phyloP scores from a whole-genome alignment of 2,329 filamentous ascomycete genomes.

The Pseudocercospora vitis region DNA sequence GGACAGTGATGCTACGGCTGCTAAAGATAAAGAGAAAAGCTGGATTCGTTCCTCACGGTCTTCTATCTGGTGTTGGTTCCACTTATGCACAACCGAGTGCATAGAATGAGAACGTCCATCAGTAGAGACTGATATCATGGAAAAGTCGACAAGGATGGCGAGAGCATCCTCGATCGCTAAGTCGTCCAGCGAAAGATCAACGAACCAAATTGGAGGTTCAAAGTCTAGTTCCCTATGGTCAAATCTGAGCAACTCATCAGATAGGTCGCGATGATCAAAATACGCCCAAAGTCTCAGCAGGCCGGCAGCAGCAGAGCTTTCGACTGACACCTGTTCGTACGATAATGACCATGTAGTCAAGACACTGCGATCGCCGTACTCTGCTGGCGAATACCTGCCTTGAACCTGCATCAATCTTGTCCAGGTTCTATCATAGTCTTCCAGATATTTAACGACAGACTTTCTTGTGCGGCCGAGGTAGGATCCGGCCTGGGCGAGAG shows the following conservation, averaged over 20 bases:
- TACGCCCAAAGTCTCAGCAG: conserved; percentile 26
- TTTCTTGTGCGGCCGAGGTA: conserved; percentile 6
- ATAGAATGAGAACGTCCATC: background rate
- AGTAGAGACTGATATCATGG: background rate
- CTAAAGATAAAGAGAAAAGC: background rate
- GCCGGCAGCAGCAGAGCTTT: conserved; percentile 27
- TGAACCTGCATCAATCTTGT: background rate
- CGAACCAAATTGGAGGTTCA: background rate
- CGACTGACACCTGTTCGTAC: conserved; percentile 32
- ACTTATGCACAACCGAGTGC: conserved; percentile 1
- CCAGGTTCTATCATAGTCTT: conserved; percentile 8
- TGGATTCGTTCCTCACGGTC: background rate
- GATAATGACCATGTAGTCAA: conserved; percentile 38
- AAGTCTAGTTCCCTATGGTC: background rate
- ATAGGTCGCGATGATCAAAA: no score
- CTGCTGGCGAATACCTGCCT: background rate
- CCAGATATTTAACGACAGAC: background rate
- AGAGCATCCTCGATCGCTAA: background rate
- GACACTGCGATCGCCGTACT: conserved; percentile 15
- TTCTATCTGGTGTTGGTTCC: background rate
- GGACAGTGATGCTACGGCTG: background rate
- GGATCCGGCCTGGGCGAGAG: conserved; percentile 13
- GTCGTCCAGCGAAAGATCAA: background rate
- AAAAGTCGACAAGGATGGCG: background rate
- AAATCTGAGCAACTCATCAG: background rate